Evolutionary conservation across 2,329 filamentous ascomycete genomes (phyloP).

Genomic region (Niveomyces coronatus): DNA sequence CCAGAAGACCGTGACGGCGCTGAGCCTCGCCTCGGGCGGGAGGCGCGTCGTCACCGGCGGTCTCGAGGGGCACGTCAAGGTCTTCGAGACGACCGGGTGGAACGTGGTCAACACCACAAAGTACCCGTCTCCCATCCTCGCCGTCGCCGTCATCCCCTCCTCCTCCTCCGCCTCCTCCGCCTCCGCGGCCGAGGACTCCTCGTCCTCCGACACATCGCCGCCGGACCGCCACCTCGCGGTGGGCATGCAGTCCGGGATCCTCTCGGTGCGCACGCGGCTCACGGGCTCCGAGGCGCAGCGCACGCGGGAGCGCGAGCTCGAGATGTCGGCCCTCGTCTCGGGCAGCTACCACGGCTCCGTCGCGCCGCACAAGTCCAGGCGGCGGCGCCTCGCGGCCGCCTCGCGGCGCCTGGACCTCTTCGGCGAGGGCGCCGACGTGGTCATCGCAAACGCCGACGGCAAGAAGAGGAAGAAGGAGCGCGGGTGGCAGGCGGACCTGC

Average conservation of each 20-base stretch:
- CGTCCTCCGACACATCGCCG: too few relatives aligned
- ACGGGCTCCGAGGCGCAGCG: conserved; percentile 70
- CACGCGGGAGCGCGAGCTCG: conserved; percentile 67
- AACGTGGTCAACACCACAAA: conserved; percentile 93
- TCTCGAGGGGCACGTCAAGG: conserved; percentile 91
- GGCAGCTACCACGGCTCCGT: conserved; percentile 71
- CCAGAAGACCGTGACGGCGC: conserved; percentile 91
- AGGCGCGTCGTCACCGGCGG: conserved; percentile 77
- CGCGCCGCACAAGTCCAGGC: conserved; percentile 60
- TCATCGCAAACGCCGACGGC: conserved; percentile 58
- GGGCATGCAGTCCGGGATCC: conserved; percentile 86
- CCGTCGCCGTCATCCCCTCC: conserved; percentile 58
- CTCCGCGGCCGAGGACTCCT: conserved; percentile 17
- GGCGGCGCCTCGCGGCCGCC: conserved; percentile 45
- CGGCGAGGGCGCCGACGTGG: conserved; percentile 76
- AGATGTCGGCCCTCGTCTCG: conserved; percentile 72
- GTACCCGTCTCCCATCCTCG: conserved; percentile 84
- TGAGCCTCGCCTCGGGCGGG: conserved; percentile 72
- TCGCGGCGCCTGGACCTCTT: conserved; percentile 60
- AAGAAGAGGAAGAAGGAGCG: conserved; percentile 49
- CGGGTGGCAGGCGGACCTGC: conserved; percentile 71
- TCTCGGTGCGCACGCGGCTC: conserved; percentile 82
- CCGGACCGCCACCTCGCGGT: conserved; percentile 92
- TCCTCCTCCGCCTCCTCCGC: not conserved
- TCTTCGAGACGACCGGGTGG: conserved; percentile 91